A percentile compares a stretch with the other conserved stretches of the same genome.
Evolutionary conservation across 192 early-diverging fungal genomes (phyloP).

Genomic region (Fimicolochytrium jonesii): DNA sequence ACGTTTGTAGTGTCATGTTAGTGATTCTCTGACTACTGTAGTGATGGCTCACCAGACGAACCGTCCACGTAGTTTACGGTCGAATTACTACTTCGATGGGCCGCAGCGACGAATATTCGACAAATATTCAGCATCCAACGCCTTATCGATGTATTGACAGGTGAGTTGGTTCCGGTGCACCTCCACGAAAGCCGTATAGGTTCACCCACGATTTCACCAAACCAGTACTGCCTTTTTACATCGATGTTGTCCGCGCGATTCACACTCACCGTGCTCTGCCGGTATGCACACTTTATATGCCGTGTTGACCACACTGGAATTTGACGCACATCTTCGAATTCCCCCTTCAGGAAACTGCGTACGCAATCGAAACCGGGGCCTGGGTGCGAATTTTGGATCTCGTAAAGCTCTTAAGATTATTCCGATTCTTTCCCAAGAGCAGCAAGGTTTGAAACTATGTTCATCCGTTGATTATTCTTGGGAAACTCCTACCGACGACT

Average conservation of each 20-base stretch:
- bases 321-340: no score
- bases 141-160: conserved; percentile 9
- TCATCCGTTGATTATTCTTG: no score
- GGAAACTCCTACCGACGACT: no score
- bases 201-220: no score
- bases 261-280: neutral
- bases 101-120: neutral
- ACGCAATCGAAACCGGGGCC: conserved; percentile 21
- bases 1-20: no score
- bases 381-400: conserved; percentile 22
- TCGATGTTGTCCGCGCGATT: conserved; percentile 17
- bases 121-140: neutral
- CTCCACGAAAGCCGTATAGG: no score
- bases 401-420: conserved; percentile 1
- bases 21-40: no score
- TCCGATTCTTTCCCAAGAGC: conserved; percentile 20
- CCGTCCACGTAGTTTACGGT: conserved; percentile 14
- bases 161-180: no score
- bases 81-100: conserved; percentile 5
- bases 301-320: no score
- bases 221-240: conserved; percentile 24
- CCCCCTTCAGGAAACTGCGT: conserved; percentile 12
- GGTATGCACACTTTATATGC: no score
- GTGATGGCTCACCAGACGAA: no score
- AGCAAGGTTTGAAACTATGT: no score